phyloP scores from a whole-genome alignment of 2,329 filamentous ascomycete species.

The Claviceps fusiformis region DNA sequence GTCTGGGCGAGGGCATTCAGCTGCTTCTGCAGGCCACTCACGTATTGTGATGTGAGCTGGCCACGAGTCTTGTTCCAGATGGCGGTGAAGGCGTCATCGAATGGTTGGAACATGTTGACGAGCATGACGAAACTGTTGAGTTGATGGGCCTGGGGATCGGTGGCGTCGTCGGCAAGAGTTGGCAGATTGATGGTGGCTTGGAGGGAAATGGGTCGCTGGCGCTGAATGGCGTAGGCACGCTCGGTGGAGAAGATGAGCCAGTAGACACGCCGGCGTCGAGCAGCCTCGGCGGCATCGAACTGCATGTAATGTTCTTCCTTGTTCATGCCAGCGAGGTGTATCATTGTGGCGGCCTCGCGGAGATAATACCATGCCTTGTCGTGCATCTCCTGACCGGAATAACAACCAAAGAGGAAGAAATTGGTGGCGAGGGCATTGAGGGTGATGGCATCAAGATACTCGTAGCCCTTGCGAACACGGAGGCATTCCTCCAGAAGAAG shows the following conservation, averaged over 20 bases:
- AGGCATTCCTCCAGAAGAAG: slow-evolving; percentile 54
- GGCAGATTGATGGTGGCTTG: slow-evolving; percentile 56
- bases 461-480: slow-evolving; percentile 49
- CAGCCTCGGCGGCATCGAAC: slow-evolving; percentile 44
- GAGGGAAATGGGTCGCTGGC: slow-evolving; percentile 55
- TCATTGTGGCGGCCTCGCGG: slow-evolving; percentile 61
- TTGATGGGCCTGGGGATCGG: slow-evolving; percentile 38
- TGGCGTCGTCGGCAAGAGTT: slow-evolving; percentile 45
- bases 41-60: slow-evolving; percentile 42
- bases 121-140: slow-evolving; percentile 45
- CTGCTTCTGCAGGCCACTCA: slow-evolving; percentile 48
- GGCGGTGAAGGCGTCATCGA: slow-evolving; percentile 50
- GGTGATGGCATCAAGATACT: slow-evolving; percentile 43
- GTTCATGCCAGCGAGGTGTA: slow-evolving; percentile 45
- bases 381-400: slow-evolving; percentile 58
- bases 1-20: slow-evolving; percentile 40
- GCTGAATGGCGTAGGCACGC: slow-evolving; percentile 59
- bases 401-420: slow-evolving; percentile 64
- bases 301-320: slow-evolving; percentile 50
- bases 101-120: slow-evolving; percentile 49
- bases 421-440: slow-evolving; percentile 54
- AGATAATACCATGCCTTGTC: slow-evolving; percentile 69
- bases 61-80: slow-evolving; percentile 53
- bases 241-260: slow-evolving; percentile 63
- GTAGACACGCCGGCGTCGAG: slow-evolving; percentile 52